Evolutionary conservation across 2,329 filamentous ascomycete genomes (phyloP).

Genomic region (Onygenales sp.): DNA sequence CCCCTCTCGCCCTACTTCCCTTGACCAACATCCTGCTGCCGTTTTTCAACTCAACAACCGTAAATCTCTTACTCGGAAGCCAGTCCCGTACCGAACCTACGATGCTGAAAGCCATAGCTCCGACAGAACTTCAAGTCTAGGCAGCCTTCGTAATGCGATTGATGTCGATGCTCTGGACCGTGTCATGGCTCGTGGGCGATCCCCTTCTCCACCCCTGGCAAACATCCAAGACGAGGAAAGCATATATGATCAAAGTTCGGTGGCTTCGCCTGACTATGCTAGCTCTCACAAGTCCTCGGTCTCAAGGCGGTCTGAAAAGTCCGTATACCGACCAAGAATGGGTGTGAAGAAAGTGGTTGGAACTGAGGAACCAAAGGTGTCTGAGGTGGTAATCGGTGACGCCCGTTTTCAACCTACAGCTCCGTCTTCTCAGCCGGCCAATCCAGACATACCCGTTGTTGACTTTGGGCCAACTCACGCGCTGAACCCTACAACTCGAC

Average conservation of each 20-base stretch:
- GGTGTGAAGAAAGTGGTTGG: constrained; percentile 75
- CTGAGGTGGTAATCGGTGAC: constrained; percentile 39
- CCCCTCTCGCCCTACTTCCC: constrained; percentile 7
- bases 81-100: constrained; percentile 28
- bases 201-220: constrained; percentile 4
- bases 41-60: constrained; percentile 2
- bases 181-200: constrained; percentile 23
- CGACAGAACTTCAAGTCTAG: constrained; percentile 27
- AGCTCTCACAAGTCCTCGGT: constrained; percentile 53
- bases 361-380: constrained; percentile 34
- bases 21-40: not conserved
- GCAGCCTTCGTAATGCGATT: constrained; percentile 33
- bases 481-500: constrained; percentile 47
- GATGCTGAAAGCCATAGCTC: constrained; percentile 15
- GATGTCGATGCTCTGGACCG: constrained; percentile 43
- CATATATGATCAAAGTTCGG: constrained; percentile 53
- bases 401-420: constrained; percentile 32
- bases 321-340: constrained; percentile 54
- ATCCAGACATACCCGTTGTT: constrained; percentile 58
- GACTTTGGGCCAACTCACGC: constrained; percentile 82
- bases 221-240: constrained; percentile 26
- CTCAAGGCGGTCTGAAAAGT: constrained; percentile 30
- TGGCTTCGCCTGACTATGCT: constrained; percentile 65
- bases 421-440: constrained; percentile 14
- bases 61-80: constrained; percentile 34